phyloP scores from a whole-genome alignment of 2,329 filamentous ascomycete species.

The Bipolaris victoriae region DNA sequence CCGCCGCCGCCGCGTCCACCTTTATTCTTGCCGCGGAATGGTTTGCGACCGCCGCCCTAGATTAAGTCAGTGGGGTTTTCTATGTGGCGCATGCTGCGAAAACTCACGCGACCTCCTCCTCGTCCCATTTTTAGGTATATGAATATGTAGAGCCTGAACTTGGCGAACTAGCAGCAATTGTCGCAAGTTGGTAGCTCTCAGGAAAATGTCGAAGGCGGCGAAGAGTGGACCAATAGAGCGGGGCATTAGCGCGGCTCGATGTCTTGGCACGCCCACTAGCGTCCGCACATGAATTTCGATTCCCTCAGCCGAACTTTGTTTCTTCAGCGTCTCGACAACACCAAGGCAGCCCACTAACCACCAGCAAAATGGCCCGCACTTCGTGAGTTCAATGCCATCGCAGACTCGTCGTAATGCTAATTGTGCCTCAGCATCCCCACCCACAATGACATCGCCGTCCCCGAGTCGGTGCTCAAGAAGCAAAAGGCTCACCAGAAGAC shows the following conservation, averaged over 20 bases:
- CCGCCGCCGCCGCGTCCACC: conserved; percentile 38
- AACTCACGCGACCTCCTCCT: conserved; percentile 38
- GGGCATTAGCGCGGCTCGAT: conserved; percentile 10
- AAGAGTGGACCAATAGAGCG: conserved; percentile 16
- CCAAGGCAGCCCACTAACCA: conserved; percentile 43
- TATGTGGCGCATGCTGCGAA: background rate
- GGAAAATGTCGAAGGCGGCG: conserved; percentile 36
- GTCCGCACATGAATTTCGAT: conserved; percentile 36
- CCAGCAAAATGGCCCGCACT: conserved; percentile 47
- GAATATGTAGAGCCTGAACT: conserved; percentile 6
- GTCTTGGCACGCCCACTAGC: conserved; percentile 35
- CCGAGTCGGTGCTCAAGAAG: conserved; percentile 99
- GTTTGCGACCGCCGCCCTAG: conserved; percentile 40
- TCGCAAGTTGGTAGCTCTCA: conserved; percentile 31
- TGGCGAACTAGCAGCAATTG: conserved; percentile 21
- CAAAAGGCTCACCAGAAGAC: conserved; percentile 99
- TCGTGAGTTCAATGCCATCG: conserved; percentile 32
- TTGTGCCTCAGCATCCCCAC: conserved; percentile 73
- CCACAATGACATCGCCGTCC: conserved; percentile 94
- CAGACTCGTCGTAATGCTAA: background rate
- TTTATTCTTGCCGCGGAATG: conserved; percentile 40
- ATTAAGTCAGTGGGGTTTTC: conserved; percentile 17
- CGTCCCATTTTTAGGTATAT: conserved; percentile 35
- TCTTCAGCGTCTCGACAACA: conserved; percentile 37
- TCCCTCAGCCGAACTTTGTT: conserved; percentile 21